Evolutionary conservation across 805 yeast genomes (phyloP), one percentile per base, ranked within the genome.

Genomic region (Yamadazyma kitorensis): DNA sequence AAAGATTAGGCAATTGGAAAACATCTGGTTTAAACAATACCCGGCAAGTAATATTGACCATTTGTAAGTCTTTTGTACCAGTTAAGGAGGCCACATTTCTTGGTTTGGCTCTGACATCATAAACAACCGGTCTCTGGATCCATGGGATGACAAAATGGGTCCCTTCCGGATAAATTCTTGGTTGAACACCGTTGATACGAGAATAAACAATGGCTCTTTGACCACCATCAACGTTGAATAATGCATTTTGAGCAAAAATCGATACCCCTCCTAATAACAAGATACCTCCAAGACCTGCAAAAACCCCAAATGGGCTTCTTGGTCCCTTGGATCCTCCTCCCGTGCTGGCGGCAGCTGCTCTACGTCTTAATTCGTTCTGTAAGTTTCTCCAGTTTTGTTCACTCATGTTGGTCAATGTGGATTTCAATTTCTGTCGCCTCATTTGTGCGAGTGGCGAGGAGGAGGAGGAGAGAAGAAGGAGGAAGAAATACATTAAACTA

Each of bases 1-100:
- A 93, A 46, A 93, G 86, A 9, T 71, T 72, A 17, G 98, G 96
- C 47, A 93, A 72, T 33, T 87, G 78, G 33, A 63, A 60, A 18
- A 87, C 74, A 37, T 84, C 82, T 0, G 98, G 98, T 59, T 89
- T 81, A 36, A 94, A 83, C 50, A 93, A 75, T 17, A 93, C 98
- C 69, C 98, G 82, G 63, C 98, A 93, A n/a, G 98, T 91, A 55
- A 93, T 91, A 62, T 88, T 93, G 31, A 93, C 98, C 98, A 93
- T 93, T 69, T 93, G 98, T 57, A 93, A 74, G 65, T 93, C 98
- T 68, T 93, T 93, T 15, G 98, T 93, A 47, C 98, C 98, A 1
- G 98, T 93, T 52, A 94, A 74, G 17, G 96, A 86, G 10, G 97
- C 86, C 41, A 93, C 94, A 49, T 88, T 88, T 64, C 97, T 80